Evolutionary conservation across 208 protist genomes (phyloP), one percentile per base, ranked within the genome.

Genomic region (Wallacemonas sp.): DNA sequence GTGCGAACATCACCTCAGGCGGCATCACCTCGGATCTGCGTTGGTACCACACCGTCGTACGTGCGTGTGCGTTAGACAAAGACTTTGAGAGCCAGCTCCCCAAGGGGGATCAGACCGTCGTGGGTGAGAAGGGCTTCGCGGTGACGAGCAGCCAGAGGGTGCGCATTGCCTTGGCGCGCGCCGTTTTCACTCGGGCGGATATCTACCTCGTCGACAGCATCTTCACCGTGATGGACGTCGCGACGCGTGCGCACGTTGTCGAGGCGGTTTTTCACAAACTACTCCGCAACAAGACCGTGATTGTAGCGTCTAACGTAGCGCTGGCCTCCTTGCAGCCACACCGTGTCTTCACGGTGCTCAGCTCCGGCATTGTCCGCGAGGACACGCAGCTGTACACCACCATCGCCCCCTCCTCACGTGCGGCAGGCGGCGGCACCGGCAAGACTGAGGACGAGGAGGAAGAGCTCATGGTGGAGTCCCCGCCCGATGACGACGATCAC

Each of bases 1-100:
- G 84, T 15, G 93, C 92, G 19, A 99, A 99, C 76, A 97, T 99
- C 67, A 62, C 88, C 27, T 90, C 93, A 31, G 81, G 88, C 36
- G 68, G 70, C 33, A 55, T 65, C 26, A 45, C 70, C 26, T 51
- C 67, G 41, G 64, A 75, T 36, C 47, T 74, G 49, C 70, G 75
- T 42, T 86, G 88, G 74, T 97, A 96, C 67, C 36, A 70, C 55
- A 74, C 47, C 12, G 81, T 89, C 0, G 59, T 96, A 11, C 34
- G 68, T 0, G 80, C 80, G 11, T 97, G 93, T 51, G 74, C 62
- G 26, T 80, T 99, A 4, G 19, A 71, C 21, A 28, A 62, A 34
- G 97, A 98, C 62, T 68, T 98, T 11, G 47, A 54, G 24, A 51
- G 62, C 19, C 53, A 68, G 9, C 67, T 98, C n/a, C 62, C 68